Conservation (phyloP, 2,329 filamentous ascomycete genomes). For the Stemphylium vesicarium region DNA sequence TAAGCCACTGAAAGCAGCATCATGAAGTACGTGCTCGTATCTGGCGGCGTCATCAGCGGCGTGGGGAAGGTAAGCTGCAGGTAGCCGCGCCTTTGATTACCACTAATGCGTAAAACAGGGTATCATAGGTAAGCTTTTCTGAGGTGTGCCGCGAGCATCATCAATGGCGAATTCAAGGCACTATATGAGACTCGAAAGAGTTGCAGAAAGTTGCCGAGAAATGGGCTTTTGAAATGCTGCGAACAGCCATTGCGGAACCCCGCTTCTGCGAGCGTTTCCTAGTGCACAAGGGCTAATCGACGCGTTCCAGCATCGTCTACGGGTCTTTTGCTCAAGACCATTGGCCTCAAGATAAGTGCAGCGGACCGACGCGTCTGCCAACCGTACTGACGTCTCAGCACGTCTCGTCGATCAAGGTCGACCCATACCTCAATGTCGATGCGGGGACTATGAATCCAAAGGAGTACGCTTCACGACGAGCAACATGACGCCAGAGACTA, state of each 20-base stretch:
- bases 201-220: neutral
- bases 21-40: slow-evolving; percentile 85
- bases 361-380: slow-evolving; percentile 19
- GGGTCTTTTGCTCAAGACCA: slow-evolving; percentile 78
- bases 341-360: slow-evolving; percentile 74
- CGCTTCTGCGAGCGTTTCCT: neutral
- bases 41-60: slow-evolving; percentile 64
- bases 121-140: slow-evolving; percentile 64
- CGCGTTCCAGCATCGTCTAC: slow-evolving; percentile 68
- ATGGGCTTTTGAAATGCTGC: neutral
- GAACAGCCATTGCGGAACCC: neutral
- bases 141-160: neutral
- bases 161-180: neutral
- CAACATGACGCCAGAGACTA: slow-evolving; percentile 7
- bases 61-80: slow-evolving; percentile 55
- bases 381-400: slow-evolving; percentile 49
- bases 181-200: neutral
- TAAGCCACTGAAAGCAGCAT: slow-evolving; percentile 52
- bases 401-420: slow-evolving; percentile 73
- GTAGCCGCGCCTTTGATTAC: slow-evolving; percentile 17
- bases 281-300: slow-evolving; percentile 20
- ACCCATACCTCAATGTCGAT: slow-evolving; percentile 78
- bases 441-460: slow-evolving; percentile 74
- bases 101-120: slow-evolving; percentile 54
- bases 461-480: slow-evolving; percentile 56